A percentile compares a stretch with the other conserved stretches of the same genome.
phyloP scores from a whole-genome alignment of 345 rosid species.

The Firmiana major region DNA sequence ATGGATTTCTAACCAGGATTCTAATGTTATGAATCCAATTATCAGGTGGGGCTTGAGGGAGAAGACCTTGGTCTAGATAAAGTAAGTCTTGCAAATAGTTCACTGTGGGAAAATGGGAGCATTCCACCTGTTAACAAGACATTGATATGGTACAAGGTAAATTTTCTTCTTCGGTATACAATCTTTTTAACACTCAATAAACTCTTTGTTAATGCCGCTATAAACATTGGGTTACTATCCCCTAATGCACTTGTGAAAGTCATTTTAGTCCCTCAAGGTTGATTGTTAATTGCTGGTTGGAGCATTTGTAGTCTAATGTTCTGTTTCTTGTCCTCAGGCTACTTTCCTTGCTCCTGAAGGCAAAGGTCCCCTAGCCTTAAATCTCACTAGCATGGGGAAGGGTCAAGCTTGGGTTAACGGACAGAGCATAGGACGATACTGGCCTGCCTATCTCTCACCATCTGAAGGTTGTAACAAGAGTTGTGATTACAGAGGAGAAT shows the following conservation, averaged over 20 bases:
- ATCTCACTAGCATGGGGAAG: constrained; percentile 64
- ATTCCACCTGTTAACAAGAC: constrained; percentile 39
- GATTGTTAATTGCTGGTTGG: background rate
- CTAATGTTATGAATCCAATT: background rate
- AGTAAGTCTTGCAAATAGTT: constrained; percentile 41
- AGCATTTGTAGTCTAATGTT: background rate
- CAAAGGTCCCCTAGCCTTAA: constrained; percentile 45
- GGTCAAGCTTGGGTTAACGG: constrained; percentile 74
- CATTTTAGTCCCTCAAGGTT: background rate
- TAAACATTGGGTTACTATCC: background rate
- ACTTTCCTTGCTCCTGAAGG: constrained; percentile 45
- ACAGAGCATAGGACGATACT: constrained; percentile 53
- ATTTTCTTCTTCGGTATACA: background rate
- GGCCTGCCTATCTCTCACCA: constrained; percentile 54
- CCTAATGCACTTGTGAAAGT: background rate
- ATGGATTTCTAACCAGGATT: background rate
- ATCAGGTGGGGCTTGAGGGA: constrained; percentile 61
- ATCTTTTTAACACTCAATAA: background rate
- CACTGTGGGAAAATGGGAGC: constrained; percentile 42
- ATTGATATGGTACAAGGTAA: constrained; percentile 69
- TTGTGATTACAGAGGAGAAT: constrained; percentile 56
- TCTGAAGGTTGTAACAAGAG: constrained; percentile 37
- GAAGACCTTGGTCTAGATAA: constrained; percentile 48
- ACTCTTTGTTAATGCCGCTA: background rate
- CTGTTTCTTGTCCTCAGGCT: constrained; percentile 21